Base-by-base conservation (phyloP, 2,329 filamentous ascomycete species). In the Paecilomyces variotii region DNA sequence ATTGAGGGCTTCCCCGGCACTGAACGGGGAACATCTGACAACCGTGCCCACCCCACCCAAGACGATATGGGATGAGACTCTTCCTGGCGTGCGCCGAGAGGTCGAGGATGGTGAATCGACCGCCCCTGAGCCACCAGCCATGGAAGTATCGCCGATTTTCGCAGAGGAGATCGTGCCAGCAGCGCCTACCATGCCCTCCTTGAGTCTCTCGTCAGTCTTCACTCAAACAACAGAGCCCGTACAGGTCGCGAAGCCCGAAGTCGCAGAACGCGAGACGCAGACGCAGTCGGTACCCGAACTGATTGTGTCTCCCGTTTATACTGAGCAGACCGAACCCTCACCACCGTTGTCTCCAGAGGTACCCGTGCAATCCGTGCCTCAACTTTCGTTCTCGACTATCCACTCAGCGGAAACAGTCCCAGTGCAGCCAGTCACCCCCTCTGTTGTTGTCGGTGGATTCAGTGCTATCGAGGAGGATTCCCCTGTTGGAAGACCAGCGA, bases 391-490 rank as follows among this genome's bases (percentile, higher is more conserved):
- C 50, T 77, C 79, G 25, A 64, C 66, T 4, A 76, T 83, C 57
- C 63, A 71, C 45, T 76, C 77, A 2, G 73, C 80, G 55, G 71
- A 79, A 60, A 78, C 77, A 1, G 70, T 75, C 14, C 82, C 82
- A 11, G 67, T 77, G 11, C 68, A 71, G 14, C 72, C 72, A 26
- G 62, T 65, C 10, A 76, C 79, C 19, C 56, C 62, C 27, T 57
- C 58, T 34, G 50, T 60, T 7, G 57, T 67, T 56, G 56, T 60
- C 3, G 57, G 63, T 56, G 55, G 59, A 26, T 59, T 66, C n/a
- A 51, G 63, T 14, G 58, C 62, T 25, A 64, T 68, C 55, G 64
- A 70, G 24, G 69, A 68, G 11, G 61, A 68, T 25, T 58, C 61
- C 9, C 55, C 62, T 2, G 57, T 60, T 28, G 63, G 64, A 19